phyloP scores from a whole-genome alignment of 352 stramenopile genomes.

The Phytopythium mirpurense region DNA sequence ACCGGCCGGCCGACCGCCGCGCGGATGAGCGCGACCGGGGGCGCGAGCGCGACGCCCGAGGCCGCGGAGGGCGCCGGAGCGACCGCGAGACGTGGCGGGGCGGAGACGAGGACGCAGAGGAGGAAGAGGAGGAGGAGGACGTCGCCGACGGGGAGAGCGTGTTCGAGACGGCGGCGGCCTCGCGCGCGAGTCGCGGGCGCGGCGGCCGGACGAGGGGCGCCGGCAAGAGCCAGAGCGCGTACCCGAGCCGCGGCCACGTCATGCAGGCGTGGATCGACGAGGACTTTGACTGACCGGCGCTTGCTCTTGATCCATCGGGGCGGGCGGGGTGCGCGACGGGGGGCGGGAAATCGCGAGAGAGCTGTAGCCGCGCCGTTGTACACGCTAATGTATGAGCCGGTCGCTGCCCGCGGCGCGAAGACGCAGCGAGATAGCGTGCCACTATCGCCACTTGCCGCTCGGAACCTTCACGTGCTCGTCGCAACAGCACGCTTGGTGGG shows the following conservation, averaged over 20 bases:
- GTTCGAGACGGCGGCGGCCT: constrained; percentile 12
- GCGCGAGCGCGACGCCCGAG: constrained; percentile 12
- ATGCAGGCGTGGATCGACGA: constrained; percentile 73
- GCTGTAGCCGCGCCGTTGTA: too few species aligned
- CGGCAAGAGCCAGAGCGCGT: constrained; percentile 10
- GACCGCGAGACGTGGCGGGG: background rate
- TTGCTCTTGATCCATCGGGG: background rate
- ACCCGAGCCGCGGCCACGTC: constrained; percentile 38
- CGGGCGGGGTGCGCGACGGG: too few species aligned
- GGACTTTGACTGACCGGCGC: constrained; percentile 18
- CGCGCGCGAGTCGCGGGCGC: background rate
- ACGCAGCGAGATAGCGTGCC: too few species aligned
- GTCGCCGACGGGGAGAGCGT: constrained; percentile 15
- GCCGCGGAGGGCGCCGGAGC: background rate
- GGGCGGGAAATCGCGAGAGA: too few species aligned
- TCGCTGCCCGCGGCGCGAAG: too few species aligned
- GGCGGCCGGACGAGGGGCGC: constrained; percentile 1
- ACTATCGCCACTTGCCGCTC: too few species aligned
- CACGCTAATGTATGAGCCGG: too few species aligned
- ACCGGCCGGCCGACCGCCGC: background rate
- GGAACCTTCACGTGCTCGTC: too few species aligned
- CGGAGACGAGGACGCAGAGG: background rate
- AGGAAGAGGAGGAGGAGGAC: constrained; percentile 8
- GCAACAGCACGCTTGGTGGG: too few species aligned
- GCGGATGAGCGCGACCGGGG: constrained; percentile 20